Base-by-base conservation (phyloP, 129 eudicot genomes). In the Flaveria ramosissima region DNA sequence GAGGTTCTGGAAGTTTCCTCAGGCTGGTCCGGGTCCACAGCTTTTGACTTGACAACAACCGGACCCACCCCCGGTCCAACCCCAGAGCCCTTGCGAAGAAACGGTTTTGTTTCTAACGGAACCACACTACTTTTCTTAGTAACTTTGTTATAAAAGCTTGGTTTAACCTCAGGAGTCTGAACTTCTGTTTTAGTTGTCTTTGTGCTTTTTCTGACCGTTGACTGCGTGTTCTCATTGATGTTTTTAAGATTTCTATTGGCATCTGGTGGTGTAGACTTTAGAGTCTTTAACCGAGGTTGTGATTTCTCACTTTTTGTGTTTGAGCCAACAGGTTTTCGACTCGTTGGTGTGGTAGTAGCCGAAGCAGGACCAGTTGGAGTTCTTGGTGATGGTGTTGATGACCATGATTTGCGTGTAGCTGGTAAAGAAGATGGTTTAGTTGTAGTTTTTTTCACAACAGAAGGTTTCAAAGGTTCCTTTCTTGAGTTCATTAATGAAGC, bases 321-420 rank as follows among this genome's bases (percentile, higher is more conserved):
- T 46, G 86, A 73, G 24, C 60, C 83, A 68, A 83, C 84, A 53
- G 92, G 72, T 74, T 79, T 91, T 70, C 83, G 83, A 46, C 90
- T 90, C 15, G 87, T 81, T 36, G 87, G 85, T 27, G 85, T 77
- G 48, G 87, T 75, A 30, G 75, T 82, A 69, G 74, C 14, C 69
- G 84, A 66, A 66, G 88, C 48, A 61, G 82, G 71, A 7, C 87
- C 79, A 9, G 69, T 59, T 56, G 89, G 84, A 65, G 86, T 87
- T 82, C 80, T 79, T 62, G 96, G 87, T 20, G 90, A 83, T 61
- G 92, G 90, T 45, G 87, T 72, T 63, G 96, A 84, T 16, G 99
- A 90, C 96, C 99, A 94, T 74, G 99, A 94, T 68, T 91, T 89
- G 32, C 96, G 89, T 8, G 94, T 86, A 48, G 92, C 85, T 47